Base-by-base conservation (phyloP, 2,329 filamentous ascomycete species). In the Zelopaecilomyces penicillatus region DNA sequence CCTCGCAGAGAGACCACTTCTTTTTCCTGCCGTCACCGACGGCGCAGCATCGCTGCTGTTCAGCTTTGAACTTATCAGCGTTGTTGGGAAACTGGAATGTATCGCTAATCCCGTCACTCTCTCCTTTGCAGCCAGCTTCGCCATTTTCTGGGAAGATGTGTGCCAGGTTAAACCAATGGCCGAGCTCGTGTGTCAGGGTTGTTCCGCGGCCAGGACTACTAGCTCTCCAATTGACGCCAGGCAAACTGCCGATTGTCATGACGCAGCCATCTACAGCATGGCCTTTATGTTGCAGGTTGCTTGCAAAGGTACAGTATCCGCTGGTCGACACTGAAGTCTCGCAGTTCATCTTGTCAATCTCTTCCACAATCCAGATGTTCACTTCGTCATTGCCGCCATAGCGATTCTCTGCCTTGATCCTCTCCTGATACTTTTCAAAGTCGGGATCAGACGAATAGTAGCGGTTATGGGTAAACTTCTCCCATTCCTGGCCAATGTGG, bases 1-100 rank as follows among this genome's bases (percentile, higher is more conserved):
- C 38, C 9, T 9, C 5, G 38, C 38, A 40, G 27, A 40, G 32
- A 11, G n/a, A 11, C 38, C 38, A 40, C 27, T 40, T 40, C 38
- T 40, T 40, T 1, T 40, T 40, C 28, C 32, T 40, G 38, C 38
- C 38, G 1, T 27, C n/a, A 8, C 38, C 38, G 3, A 27, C 3
- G 5, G n/a, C 5, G 28, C 38, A 40, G 29, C 38, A 40, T 30
- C 29, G 12, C 26, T 9, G 38, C 29, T 40, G 38, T 19, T 40
- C 32, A 2, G 6, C 38, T 4, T 40, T 31, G 11, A 29, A 40
- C 27, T 30, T 40, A 4, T 40, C 27, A 11, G 10, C 6, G 28
- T 29, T 30, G n/a, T 40, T 40, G 28, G 38, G 38, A 30, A 40
- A 40, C 38, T 40, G 38, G 19, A 40, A 40, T 8, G 38, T 40